phyloP scores from a whole-genome alignment of 2,329 filamentous ascomycete species.

The Fusarium haematococcum region DNA sequence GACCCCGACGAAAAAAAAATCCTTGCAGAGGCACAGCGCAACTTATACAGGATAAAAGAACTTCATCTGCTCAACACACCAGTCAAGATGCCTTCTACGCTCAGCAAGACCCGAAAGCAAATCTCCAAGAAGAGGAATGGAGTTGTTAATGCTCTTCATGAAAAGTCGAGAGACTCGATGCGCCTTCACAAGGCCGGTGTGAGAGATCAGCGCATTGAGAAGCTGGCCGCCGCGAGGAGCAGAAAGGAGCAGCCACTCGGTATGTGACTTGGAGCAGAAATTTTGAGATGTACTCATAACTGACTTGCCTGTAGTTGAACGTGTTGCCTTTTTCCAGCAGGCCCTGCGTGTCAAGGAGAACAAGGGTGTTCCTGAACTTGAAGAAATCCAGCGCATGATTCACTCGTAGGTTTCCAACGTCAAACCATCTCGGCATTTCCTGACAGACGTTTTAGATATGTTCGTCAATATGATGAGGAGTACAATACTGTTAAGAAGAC shows the following conservation, averaged over 20 bases:
- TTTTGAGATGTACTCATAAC: background rate
- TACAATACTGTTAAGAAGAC: constrained; percentile 73
- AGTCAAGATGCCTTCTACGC: constrained; percentile 77
- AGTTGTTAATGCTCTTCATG: constrained; percentile 80
- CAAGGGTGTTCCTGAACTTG: constrained; percentile 65
- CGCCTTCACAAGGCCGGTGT: constrained; percentile 82
- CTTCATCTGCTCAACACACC: background rate
- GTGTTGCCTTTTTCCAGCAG: constrained; percentile 75
- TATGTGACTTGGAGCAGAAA: constrained; percentile 54
- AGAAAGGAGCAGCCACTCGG: constrained; percentile 81
- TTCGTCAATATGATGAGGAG: constrained; percentile 78
- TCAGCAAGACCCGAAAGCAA: constrained; percentile 88
- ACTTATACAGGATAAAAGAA: constrained; percentile 17
- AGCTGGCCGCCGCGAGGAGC: constrained; percentile 74
- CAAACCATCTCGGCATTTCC: background rate
- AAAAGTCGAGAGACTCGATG: constrained; percentile 88
- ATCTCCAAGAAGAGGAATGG: constrained; percentile 88
- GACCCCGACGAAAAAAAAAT: constrained; percentile 28
- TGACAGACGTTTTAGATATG: constrained; percentile 60
- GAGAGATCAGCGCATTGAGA: constrained; percentile 85
- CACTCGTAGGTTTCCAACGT: constrained; percentile 60
- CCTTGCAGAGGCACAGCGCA: constrained; percentile 18
- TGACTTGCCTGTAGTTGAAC: constrained; percentile 48
- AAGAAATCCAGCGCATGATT: constrained; percentile 71
- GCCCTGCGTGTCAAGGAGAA: constrained; percentile 60